phyloP scores from a whole-genome alignment of 257 asterid species.

The Marsdenia floribunda region DNA sequence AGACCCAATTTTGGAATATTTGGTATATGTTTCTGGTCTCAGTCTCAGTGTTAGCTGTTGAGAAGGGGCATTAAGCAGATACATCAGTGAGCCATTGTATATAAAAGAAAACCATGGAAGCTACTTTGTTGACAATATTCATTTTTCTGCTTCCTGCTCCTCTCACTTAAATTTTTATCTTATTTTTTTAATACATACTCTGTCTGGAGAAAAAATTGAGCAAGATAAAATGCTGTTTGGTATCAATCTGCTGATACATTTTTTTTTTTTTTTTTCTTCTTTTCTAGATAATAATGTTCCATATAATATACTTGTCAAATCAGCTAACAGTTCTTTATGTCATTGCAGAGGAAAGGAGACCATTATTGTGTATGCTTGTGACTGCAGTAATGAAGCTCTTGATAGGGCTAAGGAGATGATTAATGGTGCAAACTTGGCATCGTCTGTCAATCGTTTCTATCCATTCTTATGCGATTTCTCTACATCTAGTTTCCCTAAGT shows the following conservation, averaged over 20 bases:
- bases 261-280: not conserved
- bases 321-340: slow-evolving; percentile 1
- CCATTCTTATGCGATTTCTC: slow-evolving; percentile 78
- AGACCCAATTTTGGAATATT: not conserved
- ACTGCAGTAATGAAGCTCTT: slow-evolving; percentile 84
- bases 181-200: not conserved
- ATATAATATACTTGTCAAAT: not conserved
- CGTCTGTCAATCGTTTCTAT: slow-evolving; percentile 43
- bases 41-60: not conserved
- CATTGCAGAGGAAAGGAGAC: slow-evolving; percentile 50
- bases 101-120: not conserved
- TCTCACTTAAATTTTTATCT: not conserved
- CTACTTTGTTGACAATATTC: not conserved
- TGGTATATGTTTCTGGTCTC: not conserved
- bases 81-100: not conserved
- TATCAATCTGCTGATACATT: not conserved
- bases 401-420: slow-evolving; percentile 67
- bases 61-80: not conserved
- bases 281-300: not conserved
- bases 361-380: slow-evolving; percentile 68
- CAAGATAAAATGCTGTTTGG: not conserved
- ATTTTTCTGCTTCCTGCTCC: not conserved
- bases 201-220: not conserved
- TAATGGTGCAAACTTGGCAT: slow-evolving; percentile 35
- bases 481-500: slow-evolving; percentile 50